Conservation (phyloP, 352 stramenopile species). For the Elongisporangium undulatum region DNA sequence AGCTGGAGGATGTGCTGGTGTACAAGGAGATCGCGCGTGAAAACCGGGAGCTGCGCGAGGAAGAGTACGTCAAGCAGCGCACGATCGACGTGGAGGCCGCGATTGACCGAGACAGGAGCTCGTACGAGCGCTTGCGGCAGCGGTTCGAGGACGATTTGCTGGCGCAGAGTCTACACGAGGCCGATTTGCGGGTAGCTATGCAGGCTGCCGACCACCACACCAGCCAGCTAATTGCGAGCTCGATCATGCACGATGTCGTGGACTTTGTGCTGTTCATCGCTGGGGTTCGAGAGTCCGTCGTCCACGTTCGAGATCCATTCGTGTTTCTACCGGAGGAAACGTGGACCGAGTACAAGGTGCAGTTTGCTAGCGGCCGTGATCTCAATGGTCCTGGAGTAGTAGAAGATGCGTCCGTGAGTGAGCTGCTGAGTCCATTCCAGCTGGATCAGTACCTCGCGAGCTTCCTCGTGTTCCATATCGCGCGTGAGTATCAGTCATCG, state of each 20-base stretch:
- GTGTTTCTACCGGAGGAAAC: conserved; percentile 39
- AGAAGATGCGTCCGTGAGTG: conserved; percentile 3
- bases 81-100: conserved; percentile 33
- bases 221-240: conserved; percentile 31
- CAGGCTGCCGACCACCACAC: conserved; percentile 30
- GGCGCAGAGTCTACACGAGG: conserved; percentile 33
- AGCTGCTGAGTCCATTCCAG: conserved; percentile 26
- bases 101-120: conserved; percentile 46
- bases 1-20: conserved; percentile 43
- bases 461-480: conserved; percentile 19
- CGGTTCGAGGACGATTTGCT: conserved; percentile 61
- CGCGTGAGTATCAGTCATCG: conserved; percentile 9
- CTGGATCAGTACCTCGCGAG: conserved; percentile 39
- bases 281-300: conserved; percentile 37
- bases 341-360: conserved; percentile 53
- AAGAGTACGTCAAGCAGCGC: conserved; percentile 46
- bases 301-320: conserved; percentile 22
- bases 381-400: conserved; percentile 1
- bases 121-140: conserved; percentile 49
- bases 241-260: conserved; percentile 45
- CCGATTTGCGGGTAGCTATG: conserved; percentile 24
- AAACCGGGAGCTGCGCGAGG: conserved; percentile 45
- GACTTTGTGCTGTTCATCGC: conserved; percentile 54
- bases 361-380: conserved; percentile 26
- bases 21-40: conserved; percentile 68